Evolutionary conservation across 2,329 filamentous ascomycete genomes (phyloP), one percentile per base, ranked within the genome.

Genomic region (Aspergillus transmontanensis): DNA sequence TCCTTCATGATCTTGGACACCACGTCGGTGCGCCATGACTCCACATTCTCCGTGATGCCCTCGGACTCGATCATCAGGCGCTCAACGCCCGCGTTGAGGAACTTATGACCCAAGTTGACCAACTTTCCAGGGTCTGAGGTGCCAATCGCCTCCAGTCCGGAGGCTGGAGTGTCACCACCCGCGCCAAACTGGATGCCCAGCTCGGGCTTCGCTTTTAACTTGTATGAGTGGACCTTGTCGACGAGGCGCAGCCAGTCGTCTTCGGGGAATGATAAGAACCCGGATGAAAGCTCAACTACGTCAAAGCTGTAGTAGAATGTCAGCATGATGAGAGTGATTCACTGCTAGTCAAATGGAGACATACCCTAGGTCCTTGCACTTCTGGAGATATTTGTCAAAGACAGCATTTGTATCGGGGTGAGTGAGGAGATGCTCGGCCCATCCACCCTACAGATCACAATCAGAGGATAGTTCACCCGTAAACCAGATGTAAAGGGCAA

Each of bases 11-110:
- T 84, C 32, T 73, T 72, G 46, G 83, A 83, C 19, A 86, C 84
- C 3, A 86, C 83, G 66, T 86, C 84, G 3, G 83, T 86, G 61
- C 83, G 75, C 85, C 85, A 86, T 10, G 72, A 77, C 58, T 73
- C 76, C 7, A 86, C 83, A 58, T 86, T 86, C 75, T 86, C 84
- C 0, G 84, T 86, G 66, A 87, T 86, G 0, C 84, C 84, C 72
- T 86, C 84, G n/a, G 83, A 85, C 69, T 87, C 84, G 60, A 86
- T 84, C 84, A 87, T 87, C 68, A 86, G 77, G 10, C 83, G 75
- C 71, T 86, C 84, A 3, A 87, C 83, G 0, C 84, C 84, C 0
- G 78, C 81, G 21, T 82, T 77, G 19, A 86, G 76, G 65, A 86
- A 86, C 48, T 76, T 75, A 62, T 76, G 81, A 12, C 82, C 84